These are phyloP conservation scores for Cystobasidiopsis lactophilus DNA, from an alignment of 768 basidiomycete species.

Conservation along the genomic window DNA sequence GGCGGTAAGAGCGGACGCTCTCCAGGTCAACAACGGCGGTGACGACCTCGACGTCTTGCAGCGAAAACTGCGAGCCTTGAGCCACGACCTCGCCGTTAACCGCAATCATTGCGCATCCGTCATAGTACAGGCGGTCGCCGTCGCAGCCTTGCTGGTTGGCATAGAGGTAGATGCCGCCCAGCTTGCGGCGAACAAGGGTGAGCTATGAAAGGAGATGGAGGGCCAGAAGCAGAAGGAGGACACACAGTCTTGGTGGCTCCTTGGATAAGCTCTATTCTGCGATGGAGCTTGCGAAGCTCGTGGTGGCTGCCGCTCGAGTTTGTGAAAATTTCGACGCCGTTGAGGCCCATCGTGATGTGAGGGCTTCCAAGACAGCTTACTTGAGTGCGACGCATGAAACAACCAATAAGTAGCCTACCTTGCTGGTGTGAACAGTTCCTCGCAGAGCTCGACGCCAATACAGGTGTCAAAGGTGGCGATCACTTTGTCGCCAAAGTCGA, in stretches of 20 bases:
- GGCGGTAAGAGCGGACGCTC: slow-evolving; percentile 74
- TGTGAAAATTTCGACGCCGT: slow-evolving; percentile 96
- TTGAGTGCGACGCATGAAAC: background rate
- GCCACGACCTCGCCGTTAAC: slow-evolving; percentile 80
- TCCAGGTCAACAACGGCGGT: slow-evolving; percentile 93
- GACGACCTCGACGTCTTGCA: slow-evolving; percentile 88
- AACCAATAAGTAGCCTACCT: slow-evolving; percentile 34
- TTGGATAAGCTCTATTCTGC: slow-evolving; percentile 78
- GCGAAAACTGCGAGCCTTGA: slow-evolving; percentile 89
- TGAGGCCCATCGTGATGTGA: slow-evolving; percentile 90
- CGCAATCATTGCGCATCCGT: slow-evolving; percentile 89
- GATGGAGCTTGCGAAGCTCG: slow-evolving; percentile 84
- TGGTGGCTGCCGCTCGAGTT: slow-evolving; percentile 98
- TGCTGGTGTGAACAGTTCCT: slow-evolving; percentile 88
- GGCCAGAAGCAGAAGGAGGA: too few species aligned
- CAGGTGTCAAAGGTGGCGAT: slow-evolving; percentile 85
- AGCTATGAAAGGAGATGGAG: too few species aligned
- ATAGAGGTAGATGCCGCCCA: slow-evolving; percentile 90
- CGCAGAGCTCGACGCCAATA: slow-evolving; percentile 88
- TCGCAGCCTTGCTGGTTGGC: slow-evolving; percentile 99
- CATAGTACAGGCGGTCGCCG: slow-evolving; percentile 92
- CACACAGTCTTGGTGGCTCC: slow-evolving; percentile 82
- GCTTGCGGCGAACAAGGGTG: slow-evolving; percentile 29
- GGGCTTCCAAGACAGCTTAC: slow-evolving; percentile 36
- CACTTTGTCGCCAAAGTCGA: slow-evolving; percentile 88